Conservation (phyloP, 805 yeast species). For the Pichia scutulata region DNA sequence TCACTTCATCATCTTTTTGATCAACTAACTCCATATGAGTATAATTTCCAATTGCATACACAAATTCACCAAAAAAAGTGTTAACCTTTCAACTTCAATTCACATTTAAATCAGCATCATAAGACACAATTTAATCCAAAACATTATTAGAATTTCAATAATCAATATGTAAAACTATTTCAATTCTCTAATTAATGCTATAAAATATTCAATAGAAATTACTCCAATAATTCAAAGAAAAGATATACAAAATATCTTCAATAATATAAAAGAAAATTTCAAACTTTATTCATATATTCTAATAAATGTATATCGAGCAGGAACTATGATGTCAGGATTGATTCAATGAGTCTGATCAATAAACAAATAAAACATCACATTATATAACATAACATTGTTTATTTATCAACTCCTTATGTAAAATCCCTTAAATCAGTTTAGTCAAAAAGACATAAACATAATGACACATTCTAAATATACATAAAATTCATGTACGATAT, state of each 20-base stretch:
- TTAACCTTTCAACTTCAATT: background rate
- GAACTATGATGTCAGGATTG: constrained; percentile 8
- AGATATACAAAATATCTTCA: constrained; percentile 4
- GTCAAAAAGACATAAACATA: background rate
- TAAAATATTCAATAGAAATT: background rate
- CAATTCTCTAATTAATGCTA: background rate
- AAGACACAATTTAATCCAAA: background rate
- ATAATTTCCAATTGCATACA: background rate
- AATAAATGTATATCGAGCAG: constrained; percentile 3
- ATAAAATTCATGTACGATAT: background rate
- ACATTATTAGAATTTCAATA: background rate
- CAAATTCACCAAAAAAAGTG: background rate
- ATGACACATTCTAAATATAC: constrained; percentile 5
- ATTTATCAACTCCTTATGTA: constrained; percentile 3
- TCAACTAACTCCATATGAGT: background rate
- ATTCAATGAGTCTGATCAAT: background rate
- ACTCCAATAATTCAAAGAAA: constrained; percentile 1
- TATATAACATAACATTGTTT: background rate
- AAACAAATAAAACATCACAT: background rate
- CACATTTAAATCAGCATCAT: background rate
- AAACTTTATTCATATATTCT: background rate
- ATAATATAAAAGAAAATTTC: background rate
- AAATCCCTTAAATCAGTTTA: background rate
- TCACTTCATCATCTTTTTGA: background rate
- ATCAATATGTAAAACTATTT: background rate